phyloP scores from a whole-genome alignment of 2,329 filamentous ascomycete genomes.

The Botrytis tulipae region DNA sequence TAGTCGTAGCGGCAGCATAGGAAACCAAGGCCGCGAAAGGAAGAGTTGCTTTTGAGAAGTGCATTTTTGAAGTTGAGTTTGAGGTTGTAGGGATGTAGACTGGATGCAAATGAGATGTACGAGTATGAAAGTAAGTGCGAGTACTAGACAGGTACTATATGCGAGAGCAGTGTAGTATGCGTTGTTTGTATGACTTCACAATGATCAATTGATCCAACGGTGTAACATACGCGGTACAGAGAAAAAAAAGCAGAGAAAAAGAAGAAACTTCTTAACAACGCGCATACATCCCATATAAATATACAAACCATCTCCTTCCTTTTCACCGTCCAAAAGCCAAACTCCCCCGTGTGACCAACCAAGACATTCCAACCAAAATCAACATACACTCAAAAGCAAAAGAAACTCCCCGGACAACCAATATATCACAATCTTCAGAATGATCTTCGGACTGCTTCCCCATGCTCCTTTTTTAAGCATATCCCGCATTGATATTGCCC shows the following conservation, averaged over 20 bases:
- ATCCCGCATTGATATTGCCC: background rate
- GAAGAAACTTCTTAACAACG: background rate
- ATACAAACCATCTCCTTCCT: background rate
- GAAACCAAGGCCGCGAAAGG: conserved; percentile 35
- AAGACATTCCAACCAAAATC: conserved; percentile 6
- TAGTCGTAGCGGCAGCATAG: conserved; percentile 30
- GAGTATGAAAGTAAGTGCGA: background rate
- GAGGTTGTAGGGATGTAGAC: background rate
- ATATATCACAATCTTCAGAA: conserved; percentile 6
- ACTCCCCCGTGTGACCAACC: background rate
- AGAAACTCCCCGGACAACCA: background rate
- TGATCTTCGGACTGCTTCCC: background rate
- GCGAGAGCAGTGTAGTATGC: background rate
- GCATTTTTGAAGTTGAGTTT: conserved; percentile 21
- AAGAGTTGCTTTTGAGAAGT: conserved; percentile 25
- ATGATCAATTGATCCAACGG: background rate
- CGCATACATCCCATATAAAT: background rate
- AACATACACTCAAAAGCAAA: background rate
- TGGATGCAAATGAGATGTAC: background rate
- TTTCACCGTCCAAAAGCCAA: conserved; percentile 1
- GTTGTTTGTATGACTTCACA: conserved; percentile 1
- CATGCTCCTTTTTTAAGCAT: background rate
- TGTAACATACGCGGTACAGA: background rate
- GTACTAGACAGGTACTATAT: background rate
- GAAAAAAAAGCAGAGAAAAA: conserved; percentile 1